Base-by-base conservation (phyloP, 345 rosid species). In the Boechera divaricarpa region DNA sequence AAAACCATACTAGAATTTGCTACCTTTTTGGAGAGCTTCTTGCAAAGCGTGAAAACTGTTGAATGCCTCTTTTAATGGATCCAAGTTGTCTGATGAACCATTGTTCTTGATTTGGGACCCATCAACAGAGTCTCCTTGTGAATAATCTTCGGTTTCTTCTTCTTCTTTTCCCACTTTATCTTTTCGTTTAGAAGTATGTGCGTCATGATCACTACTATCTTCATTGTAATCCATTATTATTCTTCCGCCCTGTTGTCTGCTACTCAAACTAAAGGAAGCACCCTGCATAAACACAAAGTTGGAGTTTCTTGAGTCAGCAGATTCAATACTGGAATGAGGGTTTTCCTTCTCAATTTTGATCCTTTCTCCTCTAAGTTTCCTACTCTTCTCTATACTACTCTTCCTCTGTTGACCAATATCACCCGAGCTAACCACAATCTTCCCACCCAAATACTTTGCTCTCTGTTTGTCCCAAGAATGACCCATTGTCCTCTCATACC, bases 301-400 rank as follows among this genome's bases (percentile, higher is more conserved):
- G 80, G 90, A 84, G 92, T 94, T 88, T 88, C 91, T 86, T 24
- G 91, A 91, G 84, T 95, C 93, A 61, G 66, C 21, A 73, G 97
- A 94, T 80, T 83, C 93, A 84, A 88, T 63, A 78, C 94, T 88
- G 84, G 97, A 91, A 82, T 65, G 92, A 87, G 90, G 90, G 84
- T 89, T 89, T 79, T 85, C 87, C 79, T 89, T 87, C 83, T 90
- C 81, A 51, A 92, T 85, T 86, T 86, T 87, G 91, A 87, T 82
- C 90, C 78, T 86, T 72, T 86, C 97, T 81, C 91, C 97, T 85
- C 93, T 92, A 47, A 65, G 78, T 85, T 90, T 92, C 85, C 88
- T 90, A 82, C 87, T 82, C 63, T 79, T 83, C 66, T 88, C 98
- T 39, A 70, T 58, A 49, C 48, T 69, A 78, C 52, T 84, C 81